A percentile compares a stretch with the other conserved stretches of the same genome.
phyloP scores from a whole-genome alignment of 139 green algal species.

The Medakamo hakoo region DNA sequence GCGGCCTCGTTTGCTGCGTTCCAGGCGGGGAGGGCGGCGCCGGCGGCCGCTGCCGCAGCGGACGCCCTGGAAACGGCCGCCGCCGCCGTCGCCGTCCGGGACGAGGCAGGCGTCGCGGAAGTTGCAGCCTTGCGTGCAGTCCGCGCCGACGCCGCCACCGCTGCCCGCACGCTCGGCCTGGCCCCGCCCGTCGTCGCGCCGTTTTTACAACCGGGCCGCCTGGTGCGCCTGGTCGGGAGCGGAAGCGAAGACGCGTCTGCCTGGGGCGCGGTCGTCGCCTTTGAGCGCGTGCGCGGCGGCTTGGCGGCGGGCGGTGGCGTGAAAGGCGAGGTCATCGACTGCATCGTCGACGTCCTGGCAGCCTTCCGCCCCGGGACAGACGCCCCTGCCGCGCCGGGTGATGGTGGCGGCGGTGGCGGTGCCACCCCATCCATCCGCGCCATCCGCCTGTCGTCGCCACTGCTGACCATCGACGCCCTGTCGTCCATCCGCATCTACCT shows the following conservation, averaged over 20 bases:
- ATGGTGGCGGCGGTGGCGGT: conserved; percentile 8
- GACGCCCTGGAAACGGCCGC: background rate
- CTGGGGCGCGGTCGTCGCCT: background rate
- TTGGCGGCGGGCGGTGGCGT: no score
- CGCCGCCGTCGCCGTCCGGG: conserved; percentile 1
- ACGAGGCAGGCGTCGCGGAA: conserved; percentile 61
- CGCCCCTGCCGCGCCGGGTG: no score
- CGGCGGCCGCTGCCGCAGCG: no score
- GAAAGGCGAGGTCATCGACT: background rate
- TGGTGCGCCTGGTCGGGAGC: background rate
- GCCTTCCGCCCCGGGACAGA: background rate
- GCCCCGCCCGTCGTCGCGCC: background rate
- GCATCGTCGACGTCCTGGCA: background rate
- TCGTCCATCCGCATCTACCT: conserved; percentile 56
- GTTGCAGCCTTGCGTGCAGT: background rate
- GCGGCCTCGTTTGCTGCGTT: background rate
- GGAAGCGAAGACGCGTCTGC: no score
- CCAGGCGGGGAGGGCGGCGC: background rate
- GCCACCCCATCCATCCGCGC: background rate
- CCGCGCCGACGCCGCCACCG: conserved; percentile 5
- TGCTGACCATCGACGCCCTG: conserved; percentile 34
- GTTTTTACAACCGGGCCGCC: background rate
- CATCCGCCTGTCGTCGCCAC: conserved; percentile 50
- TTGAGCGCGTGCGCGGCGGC: background rate
- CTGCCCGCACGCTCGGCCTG: background rate